phyloP scores from a whole-genome alignment of 371 early-diverging fungal genomes.

The Paraphysoderma sedebokerense region DNA sequence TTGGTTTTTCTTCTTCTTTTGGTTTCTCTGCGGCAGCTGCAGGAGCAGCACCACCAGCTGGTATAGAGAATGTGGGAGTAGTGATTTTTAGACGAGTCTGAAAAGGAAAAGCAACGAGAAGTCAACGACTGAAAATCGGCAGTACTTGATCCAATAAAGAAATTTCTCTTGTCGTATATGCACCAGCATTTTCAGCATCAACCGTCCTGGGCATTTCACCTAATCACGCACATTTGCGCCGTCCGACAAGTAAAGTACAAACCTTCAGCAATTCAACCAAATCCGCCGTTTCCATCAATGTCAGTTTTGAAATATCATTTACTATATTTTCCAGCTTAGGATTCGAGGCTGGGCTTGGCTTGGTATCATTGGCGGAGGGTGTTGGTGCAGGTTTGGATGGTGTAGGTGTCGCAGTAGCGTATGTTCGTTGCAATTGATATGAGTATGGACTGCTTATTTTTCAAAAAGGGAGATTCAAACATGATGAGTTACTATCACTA shows the following conservation, averaged over 20 bases:
- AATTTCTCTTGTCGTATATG: conserved; percentile 3
- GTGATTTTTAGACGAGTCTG: conserved; percentile 78
- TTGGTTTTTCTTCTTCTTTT: conserved; percentile 51
- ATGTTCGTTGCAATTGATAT: no score
- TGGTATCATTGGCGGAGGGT: no score
- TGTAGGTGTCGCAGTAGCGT: no score
- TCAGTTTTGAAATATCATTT: conserved; percentile 70
- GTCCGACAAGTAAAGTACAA: conserved; percentile 1
- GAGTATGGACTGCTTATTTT: no score
- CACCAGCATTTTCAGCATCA: not conserved
- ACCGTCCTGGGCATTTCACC: no score
- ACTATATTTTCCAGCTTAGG: conserved; percentile 56
- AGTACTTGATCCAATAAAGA: not conserved
- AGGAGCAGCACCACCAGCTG: conserved; percentile 42
- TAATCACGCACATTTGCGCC: no score
- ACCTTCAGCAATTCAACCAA: conserved; percentile 80
- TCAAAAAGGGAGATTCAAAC: no score
- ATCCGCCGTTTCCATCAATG: conserved; percentile 77
- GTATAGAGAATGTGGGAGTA: conserved; percentile 74
- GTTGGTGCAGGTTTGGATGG: no score
- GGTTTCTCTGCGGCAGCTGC: conserved; percentile 25
- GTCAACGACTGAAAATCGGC: no score
- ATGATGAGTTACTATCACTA: no score
- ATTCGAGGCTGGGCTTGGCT: no score
- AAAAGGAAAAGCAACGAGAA: not conserved